These are phyloP conservation scores for Talinum fruticosum DNA, from an alignment of 148 eudicot species.

Conservation along the genomic window DNA sequence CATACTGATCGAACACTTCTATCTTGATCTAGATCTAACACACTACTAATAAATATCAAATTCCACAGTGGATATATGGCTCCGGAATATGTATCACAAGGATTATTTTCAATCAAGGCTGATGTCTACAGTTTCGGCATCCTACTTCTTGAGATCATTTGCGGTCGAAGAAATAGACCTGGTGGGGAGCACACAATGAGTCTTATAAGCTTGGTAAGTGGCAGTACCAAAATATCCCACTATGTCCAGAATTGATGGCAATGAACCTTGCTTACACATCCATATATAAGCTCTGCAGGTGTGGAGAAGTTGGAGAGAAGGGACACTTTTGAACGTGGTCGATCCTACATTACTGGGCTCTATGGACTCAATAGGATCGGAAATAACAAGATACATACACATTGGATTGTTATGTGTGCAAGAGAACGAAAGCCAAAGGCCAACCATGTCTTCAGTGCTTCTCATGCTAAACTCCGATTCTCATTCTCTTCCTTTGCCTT, in stretches of 20 bases:
- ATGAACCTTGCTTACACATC: no score
- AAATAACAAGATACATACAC: conserved; percentile 34
- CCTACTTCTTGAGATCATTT: background rate
- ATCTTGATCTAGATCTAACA: no score
- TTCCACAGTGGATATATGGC: conserved; percentile 57
- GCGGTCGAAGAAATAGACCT: background rate
- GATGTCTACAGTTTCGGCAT: conserved; percentile 64
- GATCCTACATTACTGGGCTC: conserved; percentile 19
- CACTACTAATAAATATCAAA: no score
- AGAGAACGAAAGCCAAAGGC: conserved; percentile 27
- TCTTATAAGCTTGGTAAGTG: conserved; percentile 30
- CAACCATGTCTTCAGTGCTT: conserved; percentile 37
- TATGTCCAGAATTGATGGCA: no score
- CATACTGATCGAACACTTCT: no score
- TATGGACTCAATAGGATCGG: conserved; percentile 8
- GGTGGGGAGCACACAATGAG: background rate
- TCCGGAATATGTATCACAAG: conserved; percentile 47
- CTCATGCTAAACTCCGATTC: conserved; percentile 38
- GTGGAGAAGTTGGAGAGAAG: conserved; percentile 40
- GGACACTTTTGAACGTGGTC: conserved; percentile 18
- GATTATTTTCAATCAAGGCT: conserved; percentile 43
- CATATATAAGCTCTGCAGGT: conserved; percentile 27
- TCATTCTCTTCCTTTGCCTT: conserved; percentile 26
- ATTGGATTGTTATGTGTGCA: no score
- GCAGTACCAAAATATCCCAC: background rate